Percentiles rank a stretch among this genome's conserved stretches.
phyloP scores from a whole-genome alignment of 257 asterid species.

The Ilex aquifolium region DNA sequence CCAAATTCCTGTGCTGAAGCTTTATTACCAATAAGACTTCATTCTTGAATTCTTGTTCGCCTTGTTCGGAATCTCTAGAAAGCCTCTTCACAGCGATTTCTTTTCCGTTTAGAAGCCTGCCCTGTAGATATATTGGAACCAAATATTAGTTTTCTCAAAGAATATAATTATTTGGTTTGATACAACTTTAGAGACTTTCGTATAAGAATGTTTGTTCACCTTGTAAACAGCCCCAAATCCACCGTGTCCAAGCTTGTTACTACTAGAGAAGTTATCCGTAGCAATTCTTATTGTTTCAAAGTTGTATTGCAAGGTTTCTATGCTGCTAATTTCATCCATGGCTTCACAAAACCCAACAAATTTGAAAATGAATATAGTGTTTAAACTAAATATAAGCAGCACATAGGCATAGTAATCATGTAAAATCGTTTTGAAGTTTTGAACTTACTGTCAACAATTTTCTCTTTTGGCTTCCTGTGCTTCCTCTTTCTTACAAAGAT shows the following conservation, averaged over 20 bases:
- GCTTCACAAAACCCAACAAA: too few relatives aligned
- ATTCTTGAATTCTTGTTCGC: constrained; percentile 31
- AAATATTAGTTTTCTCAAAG: not conserved
- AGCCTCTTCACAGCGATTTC: constrained; percentile 36
- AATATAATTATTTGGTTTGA: too few relatives aligned
- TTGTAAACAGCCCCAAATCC: not conserved
- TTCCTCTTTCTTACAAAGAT: too few relatives aligned
- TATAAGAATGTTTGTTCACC: not conserved
- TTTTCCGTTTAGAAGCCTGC: constrained; percentile 20
- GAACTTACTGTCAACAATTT: too few relatives aligned
- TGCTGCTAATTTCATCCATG: too few relatives aligned
- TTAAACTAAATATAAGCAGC: too few relatives aligned
- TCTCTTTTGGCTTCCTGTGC: too few relatives aligned
- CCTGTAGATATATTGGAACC: constrained; percentile 14
- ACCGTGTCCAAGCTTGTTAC: not conserved
- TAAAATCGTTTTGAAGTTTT: too few relatives aligned
- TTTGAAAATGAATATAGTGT: too few relatives aligned
- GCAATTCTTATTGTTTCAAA: not conserved
- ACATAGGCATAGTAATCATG: too few relatives aligned
- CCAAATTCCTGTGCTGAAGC: constrained; percentile 27
- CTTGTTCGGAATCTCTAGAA: constrained; percentile 27
- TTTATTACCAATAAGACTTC: constrained; percentile 22
- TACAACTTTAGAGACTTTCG: too few relatives aligned
- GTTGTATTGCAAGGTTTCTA: not conserved
- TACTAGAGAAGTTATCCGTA: not conserved